Conservation (phyloP, 257 asterid species). For the Capsicum baccatum region DNA sequence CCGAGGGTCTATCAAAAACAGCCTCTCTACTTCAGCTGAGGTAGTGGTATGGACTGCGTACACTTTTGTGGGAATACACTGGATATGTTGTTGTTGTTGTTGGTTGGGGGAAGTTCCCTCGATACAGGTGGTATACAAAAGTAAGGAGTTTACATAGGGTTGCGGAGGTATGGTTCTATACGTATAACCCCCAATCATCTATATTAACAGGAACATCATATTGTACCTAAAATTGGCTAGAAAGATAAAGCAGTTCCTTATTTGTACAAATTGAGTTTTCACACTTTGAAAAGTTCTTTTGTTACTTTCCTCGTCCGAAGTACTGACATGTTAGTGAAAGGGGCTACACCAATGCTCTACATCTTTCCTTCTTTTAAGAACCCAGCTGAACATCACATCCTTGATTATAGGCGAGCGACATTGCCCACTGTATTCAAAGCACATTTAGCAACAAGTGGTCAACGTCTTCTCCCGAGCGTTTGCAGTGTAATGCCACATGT, state of each 20-base stretch:
- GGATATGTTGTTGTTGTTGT: too few relatives aligned
- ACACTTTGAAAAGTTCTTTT: neutral
- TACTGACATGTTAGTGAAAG: constrained; percentile 7
- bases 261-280: constrained; percentile 11
- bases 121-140: neutral
- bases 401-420: neutral
- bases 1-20: too few relatives aligned
- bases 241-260: neutral
- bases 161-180: neutral
- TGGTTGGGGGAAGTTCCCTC: neutral
- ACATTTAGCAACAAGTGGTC: neutral
- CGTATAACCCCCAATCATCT: neutral
- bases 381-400: constrained; percentile 11
- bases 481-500: neutral
- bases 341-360: neutral
- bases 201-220: neutral
- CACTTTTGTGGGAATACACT: too few relatives aligned
- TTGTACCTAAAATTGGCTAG: neutral
- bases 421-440: neutral
- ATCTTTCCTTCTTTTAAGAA: neutral
- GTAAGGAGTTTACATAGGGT: neutral
- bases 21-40: too few relatives aligned
- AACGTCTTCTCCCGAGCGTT: neutral
- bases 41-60: too few relatives aligned
- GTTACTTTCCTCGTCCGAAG: neutral